Evolutionary conservation across 2,329 filamentous ascomycete genomes (phyloP), one percentile per base, ranked within the genome.

Genomic region (Cordyceps militaris): DNA sequence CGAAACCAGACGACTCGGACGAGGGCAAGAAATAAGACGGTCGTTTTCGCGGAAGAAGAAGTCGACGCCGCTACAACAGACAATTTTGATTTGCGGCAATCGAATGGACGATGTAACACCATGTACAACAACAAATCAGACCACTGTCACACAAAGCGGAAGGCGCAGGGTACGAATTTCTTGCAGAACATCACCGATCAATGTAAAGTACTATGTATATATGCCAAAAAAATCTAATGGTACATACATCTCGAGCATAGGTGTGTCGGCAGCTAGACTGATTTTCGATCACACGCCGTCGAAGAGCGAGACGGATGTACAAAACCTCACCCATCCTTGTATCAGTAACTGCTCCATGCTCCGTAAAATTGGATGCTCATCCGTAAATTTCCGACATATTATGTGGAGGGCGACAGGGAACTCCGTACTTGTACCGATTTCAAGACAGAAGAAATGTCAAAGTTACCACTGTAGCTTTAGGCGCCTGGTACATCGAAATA

Each of bases 11-110:
- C 24, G 28, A 28, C 14, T 53, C 64, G 56, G 64, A 62, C 59
- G 32, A 34, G 16, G 21, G 28, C 19, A 67, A 64, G 58, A 67
- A 62, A 65, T 62, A 42, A 61, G 34, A 6, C 24, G 8, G n/a
- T 4, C 10, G 16, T 14, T 10, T 10, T 16, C 11, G 50, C n/a
- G 13, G 6, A n/a, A 14, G 26, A 9, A 34, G 44, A 10, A 14
- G 14, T 11, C 7, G 6, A 19, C 14, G 19, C 38, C n/a, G 11
- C 16, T 16, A 8, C 24, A 10, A 13, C 19, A 21, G 30, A 16
- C 11, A 13, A 16, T 13, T 6, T 1, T 42, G 21, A 42, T 43
- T 4, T 32, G 28, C n/a, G 23, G 10, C 21, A 16, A 40, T 14
- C 11, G 13, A 44, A 26, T 28, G 14, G 14, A 50, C 11, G 50